Conservation (phyloP, 306 rosid species). For the Vigna angularis region DNA sequence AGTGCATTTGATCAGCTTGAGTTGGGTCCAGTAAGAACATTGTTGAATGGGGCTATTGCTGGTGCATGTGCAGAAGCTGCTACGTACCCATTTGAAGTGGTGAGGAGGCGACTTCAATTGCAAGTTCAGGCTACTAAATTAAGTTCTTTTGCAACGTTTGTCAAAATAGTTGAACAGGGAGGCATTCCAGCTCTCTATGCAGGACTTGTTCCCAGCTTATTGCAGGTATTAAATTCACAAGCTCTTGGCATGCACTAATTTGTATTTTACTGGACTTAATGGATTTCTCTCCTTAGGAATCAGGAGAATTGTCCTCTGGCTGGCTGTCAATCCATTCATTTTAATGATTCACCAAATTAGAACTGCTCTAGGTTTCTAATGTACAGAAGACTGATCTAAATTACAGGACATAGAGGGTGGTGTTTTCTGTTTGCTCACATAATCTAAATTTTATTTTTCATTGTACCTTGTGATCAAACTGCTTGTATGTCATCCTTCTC, state of each 20-base stretch:
- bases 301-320: constrained; percentile 1
- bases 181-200: constrained; percentile 90
- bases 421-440: constrained; percentile 18
- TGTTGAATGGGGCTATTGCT: constrained; percentile 87
- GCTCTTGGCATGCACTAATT: constrained; percentile 28
- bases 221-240: constrained; percentile 67
- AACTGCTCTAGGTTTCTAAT: constrained; percentile 1
- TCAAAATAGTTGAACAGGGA: constrained; percentile 80
- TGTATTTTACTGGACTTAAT: constrained; percentile 9
- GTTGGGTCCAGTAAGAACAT: constrained; percentile 86
- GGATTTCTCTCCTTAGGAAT: not conserved
- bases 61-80: constrained; percentile 99
- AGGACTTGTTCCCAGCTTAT: constrained; percentile 95
- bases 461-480: constrained; percentile 24
- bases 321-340: constrained; percentile 8
- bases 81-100: constrained; percentile 95
- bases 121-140: constrained; percentile 81
- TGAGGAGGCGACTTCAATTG: constrained; percentile 90
- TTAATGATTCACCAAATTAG: not conserved
- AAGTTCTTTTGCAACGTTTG: constrained; percentile 81
- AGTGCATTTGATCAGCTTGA: constrained; percentile 93
- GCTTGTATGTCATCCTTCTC: constrained; percentile 30
- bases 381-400: constrained; percentile 1
- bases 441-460: constrained; percentile 31
- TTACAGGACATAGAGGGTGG: constrained; percentile 1